A percentile compares a stretch with the other conserved stretches of the same genome.
Conservation (phyloP, 306 rosid species). For the Lablab purpureus region DNA sequence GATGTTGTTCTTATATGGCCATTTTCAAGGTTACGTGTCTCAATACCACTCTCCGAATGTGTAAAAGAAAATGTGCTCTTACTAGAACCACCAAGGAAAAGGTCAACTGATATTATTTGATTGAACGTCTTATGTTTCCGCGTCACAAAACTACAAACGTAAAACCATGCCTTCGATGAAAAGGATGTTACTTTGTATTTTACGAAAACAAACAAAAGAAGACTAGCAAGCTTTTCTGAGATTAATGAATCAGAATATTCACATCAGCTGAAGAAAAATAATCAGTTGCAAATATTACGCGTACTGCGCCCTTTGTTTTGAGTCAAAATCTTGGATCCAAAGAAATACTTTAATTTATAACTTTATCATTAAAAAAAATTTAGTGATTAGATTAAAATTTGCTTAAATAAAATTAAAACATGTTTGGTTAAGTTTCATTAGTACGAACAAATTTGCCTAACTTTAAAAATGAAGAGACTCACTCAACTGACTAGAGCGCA, state of each 20-base stretch:
- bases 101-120: constrained; percentile 34
- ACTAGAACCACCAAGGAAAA: constrained; percentile 4
- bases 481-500: too few relatives aligned
- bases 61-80: background rate
- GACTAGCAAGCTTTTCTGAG: background rate
- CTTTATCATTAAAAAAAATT: background rate
- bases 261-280: background rate
- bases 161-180: background rate
- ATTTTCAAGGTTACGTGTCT: background rate
- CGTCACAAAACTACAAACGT: background rate
- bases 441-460: too few relatives aligned
- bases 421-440: too few relatives aligned
- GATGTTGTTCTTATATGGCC: constrained; percentile 27
- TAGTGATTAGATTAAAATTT: background rate
- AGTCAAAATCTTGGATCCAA: too few relatives aligned
- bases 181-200: background rate
- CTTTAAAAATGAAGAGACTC: too few relatives aligned
- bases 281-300: background rate
- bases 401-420: background rate
- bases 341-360: background rate
- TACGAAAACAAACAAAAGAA: background rate
- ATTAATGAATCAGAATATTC: background rate
- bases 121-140: background rate
- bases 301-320: background rate
- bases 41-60: constrained; percentile 5